phyloP scores from a whole-genome alignment of 202 grass and related monocot species.

The Panicum virgatum region DNA sequence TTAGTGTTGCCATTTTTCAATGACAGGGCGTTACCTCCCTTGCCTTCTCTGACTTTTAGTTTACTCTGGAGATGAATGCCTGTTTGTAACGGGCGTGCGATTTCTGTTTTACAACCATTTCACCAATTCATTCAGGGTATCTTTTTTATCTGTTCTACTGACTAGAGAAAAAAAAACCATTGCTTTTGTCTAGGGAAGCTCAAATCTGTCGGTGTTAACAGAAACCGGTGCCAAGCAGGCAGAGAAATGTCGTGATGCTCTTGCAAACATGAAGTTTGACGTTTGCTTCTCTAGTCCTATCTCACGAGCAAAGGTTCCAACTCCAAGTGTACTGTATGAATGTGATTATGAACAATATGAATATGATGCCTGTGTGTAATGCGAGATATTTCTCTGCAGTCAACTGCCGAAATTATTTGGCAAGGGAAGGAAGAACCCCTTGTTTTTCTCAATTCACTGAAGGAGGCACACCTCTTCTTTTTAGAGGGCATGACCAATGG shows the following conservation, averaged over 20 bases:
- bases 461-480: constrained; percentile 86
- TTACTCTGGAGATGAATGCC: not conserved
- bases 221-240: constrained; percentile 69
- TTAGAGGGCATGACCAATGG: constrained; percentile 91
- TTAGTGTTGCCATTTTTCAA: constrained; percentile 12
- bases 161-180: not conserved
- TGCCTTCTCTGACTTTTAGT: not conserved
- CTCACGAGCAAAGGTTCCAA: constrained; percentile 78
- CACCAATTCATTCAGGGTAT: not conserved
- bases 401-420: constrained; percentile 72
- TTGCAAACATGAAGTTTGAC: constrained; percentile 61
- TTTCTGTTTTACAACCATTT: not conserved
- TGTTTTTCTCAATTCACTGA: constrained; percentile 74
- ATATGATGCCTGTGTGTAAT: not conserved
- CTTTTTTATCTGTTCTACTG: not conserved
- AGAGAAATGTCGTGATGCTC: constrained; percentile 63
- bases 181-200: constrained; percentile 68
- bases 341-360: not conserved
- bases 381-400: constrained; percentile 41
- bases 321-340: not conserved
- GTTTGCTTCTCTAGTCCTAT: constrained; percentile 81
- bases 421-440: constrained; percentile 64
- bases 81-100: not conserved
- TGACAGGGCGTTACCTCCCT: too few relatives aligned
- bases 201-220: constrained; percentile 74